Percentiles rank a stretch among this genome's conserved stretches.
These are phyloP conservation scores for Arthrobotrys megalospora DNA, from an alignment of 2,329 filamentous ascomycete genomes.

Conservation along the genomic window DNA sequence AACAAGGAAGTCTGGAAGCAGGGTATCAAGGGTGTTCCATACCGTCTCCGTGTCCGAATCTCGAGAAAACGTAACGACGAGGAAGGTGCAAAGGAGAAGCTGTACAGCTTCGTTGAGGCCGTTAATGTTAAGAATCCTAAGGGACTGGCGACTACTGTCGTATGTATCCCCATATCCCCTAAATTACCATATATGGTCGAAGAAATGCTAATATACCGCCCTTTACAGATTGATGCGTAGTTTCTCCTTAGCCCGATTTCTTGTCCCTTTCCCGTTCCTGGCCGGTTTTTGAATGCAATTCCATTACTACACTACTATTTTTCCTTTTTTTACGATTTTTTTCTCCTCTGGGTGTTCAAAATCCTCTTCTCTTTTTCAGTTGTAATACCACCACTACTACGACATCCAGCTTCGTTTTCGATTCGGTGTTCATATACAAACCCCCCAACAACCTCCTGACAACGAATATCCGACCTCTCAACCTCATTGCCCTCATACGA, in stretches of 20 bases:
- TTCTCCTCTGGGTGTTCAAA: constrained; percentile 40
- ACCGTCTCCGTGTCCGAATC: constrained; percentile 97
- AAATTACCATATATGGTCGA: not conserved
- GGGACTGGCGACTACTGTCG: constrained; percentile 92
- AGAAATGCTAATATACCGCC: not conserved
- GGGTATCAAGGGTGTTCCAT: constrained; percentile 98
- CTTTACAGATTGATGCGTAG: constrained; percentile 51
- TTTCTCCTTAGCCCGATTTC: constrained; percentile 36
- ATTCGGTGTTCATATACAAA: constrained; percentile 62
- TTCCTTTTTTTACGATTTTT: constrained; percentile 40
- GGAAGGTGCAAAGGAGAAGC: constrained; percentile 99
- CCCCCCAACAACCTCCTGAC: constrained; percentile 6
- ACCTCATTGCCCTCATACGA: constrained; percentile 1
- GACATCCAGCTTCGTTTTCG: constrained; percentile 33
- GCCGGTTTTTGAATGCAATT: constrained; percentile 60
- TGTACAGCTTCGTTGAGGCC: constrained; percentile 99
- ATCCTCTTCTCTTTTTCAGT: constrained; percentile 11
- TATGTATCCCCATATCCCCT: constrained; percentile 67
- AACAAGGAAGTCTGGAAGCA: constrained; percentile 99
- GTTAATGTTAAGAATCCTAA: constrained; percentile 99
- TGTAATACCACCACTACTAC: constrained; percentile 56
- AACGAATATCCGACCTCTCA: constrained; percentile 27
- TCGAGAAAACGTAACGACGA: constrained; percentile 99
- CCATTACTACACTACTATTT: constrained; percentile 43
- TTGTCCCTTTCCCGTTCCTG: constrained; percentile 42